phyloP scores from a whole-genome alignment of 2,329 filamentous ascomycete genomes.

The Juglanconis oblonga region DNA sequence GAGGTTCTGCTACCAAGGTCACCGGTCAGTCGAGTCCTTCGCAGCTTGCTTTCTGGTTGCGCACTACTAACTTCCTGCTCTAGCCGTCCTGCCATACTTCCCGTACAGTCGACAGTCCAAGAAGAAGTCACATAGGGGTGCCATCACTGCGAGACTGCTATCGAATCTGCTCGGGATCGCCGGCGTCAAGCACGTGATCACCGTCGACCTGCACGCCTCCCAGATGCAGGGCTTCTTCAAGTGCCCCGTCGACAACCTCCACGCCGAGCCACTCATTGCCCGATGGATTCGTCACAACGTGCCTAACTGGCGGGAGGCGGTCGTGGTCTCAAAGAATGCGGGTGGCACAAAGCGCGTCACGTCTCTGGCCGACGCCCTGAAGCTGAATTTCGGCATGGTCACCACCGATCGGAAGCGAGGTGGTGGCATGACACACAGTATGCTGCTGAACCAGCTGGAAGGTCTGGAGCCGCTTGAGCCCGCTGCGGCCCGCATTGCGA shows the following conservation, averaged over 20 bases:
- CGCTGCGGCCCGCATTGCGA: slow-evolving; percentile 14
- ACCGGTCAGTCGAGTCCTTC: slow-evolving; percentile 61
- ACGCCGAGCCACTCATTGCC: slow-evolving; percentile 91
- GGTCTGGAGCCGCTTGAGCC: slow-evolving; percentile 42
- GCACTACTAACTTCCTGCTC: neutral
- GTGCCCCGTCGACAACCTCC: slow-evolving; percentile 94
- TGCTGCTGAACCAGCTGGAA: slow-evolving; percentile 70
- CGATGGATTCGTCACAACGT: slow-evolving; percentile 94
- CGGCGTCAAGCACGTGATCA: slow-evolving; percentile 96
- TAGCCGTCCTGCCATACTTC: slow-evolving; percentile 89
- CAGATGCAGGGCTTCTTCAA: slow-evolving; percentile 99
- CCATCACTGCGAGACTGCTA: slow-evolving; percentile 95
- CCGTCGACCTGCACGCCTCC: slow-evolving; percentile 92
- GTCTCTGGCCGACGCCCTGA: slow-evolving; percentile 89
- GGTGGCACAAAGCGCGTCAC: slow-evolving; percentile 97
- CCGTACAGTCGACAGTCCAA: slow-evolving; percentile 99
- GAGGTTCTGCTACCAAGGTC: slow-evolving; percentile 92
- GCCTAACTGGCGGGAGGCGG: slow-evolving; percentile 80
- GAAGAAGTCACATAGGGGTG: slow-evolving; percentile 95
- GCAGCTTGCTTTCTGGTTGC: neutral
- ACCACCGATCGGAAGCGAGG: slow-evolving; percentile 74
- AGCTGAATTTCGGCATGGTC: slow-evolving; percentile 96
- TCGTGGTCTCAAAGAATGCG: slow-evolving; percentile 97
- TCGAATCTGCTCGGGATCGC: slow-evolving; percentile 92
- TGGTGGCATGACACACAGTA: slow-evolving; percentile 69